Evolutionary conservation across 495 filamentous ascomycete genomes (phyloP).

Genomic region (Aspergillus heteromorphus): DNA sequence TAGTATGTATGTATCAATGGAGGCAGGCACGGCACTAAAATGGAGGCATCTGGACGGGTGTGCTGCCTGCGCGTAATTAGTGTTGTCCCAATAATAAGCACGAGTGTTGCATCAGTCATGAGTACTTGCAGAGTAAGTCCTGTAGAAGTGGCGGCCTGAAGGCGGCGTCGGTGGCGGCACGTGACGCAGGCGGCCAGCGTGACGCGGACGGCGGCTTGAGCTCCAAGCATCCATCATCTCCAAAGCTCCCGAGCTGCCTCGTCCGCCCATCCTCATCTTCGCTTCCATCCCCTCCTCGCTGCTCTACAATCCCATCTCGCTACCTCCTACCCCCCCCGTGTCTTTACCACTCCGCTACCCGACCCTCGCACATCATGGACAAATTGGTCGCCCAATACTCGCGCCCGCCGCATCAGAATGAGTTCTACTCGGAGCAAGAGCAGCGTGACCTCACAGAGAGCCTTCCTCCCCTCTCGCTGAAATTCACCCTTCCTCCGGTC

Average conservation of each 20-base stretch:
- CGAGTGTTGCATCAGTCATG: neutral
- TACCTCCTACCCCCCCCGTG: neutral
- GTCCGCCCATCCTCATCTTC: slow-evolving; percentile 15
- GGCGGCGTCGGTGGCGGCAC: slow-evolving; percentile 14
- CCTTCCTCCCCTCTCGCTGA: slow-evolving; percentile 70
- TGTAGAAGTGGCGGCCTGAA: no score
- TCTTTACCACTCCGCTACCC: slow-evolving; percentile 5
- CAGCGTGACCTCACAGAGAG: slow-evolving; percentile 65
- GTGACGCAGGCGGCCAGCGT: slow-evolving; percentile 41
- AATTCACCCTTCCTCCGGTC: slow-evolving; percentile 92
- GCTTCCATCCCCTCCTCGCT: slow-evolving; percentile 4
- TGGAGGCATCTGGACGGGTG: neutral
- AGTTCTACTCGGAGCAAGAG: slow-evolving; percentile 68
- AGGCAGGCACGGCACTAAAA: neutral
- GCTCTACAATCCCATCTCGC: neutral
- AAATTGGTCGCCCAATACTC: slow-evolving; percentile 87
- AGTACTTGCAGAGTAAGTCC: no score
- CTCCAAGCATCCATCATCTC: slow-evolving; percentile 28
- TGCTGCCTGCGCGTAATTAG: neutral
- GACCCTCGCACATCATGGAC: slow-evolving; percentile 61
- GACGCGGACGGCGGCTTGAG: slow-evolving; percentile 38
- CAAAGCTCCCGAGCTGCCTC: slow-evolving; percentile 16
- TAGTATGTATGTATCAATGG: neutral
- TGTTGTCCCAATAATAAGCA: neutral
- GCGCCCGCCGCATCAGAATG: slow-evolving; percentile 63